Conservation (phyloP, 2,329 filamentous ascomycete species). For the Xylariaceae sp. region DNA sequence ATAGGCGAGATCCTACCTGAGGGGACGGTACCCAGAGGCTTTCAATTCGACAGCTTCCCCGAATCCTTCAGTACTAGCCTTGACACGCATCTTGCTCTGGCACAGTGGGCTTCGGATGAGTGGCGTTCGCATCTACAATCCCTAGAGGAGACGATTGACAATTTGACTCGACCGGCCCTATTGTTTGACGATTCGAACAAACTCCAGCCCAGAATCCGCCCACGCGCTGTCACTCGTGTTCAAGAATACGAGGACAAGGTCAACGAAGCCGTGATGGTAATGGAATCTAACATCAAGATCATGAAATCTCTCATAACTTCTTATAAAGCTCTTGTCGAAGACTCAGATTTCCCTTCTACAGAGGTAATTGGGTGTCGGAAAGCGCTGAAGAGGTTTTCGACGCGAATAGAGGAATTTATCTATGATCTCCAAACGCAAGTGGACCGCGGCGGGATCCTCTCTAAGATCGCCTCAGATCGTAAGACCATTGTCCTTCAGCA, state of each 20-base stretch:
- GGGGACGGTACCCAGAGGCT: slow-evolving; percentile 35
- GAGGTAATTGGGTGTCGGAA: slow-evolving; percentile 20
- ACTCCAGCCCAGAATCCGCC: slow-evolving; percentile 22
- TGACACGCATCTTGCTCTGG: slow-evolving; percentile 43
- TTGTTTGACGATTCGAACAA: slow-evolving; percentile 4
- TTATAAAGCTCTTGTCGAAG: slow-evolving; percentile 30
- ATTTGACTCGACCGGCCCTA: slow-evolving; percentile 33
- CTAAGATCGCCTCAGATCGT: slow-evolving; percentile 42
- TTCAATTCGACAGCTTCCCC: slow-evolving; percentile 36
- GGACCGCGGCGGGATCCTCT: slow-evolving; percentile 42
- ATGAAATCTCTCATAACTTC: slow-evolving; percentile 36
- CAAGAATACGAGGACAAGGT: slow-evolving; percentile 45
- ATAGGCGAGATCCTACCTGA: slow-evolving; percentile 41
- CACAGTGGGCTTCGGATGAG: slow-evolving; percentile 47
- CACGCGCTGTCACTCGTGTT: slow-evolving; percentile 41
- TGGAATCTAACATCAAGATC: slow-evolving; percentile 45
- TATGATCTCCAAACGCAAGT: slow-evolving; percentile 45
- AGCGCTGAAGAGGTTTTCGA: slow-evolving; percentile 33
- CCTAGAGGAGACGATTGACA: slow-evolving; percentile 44
- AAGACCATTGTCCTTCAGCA: slow-evolving; percentile 38
- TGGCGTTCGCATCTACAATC: slow-evolving; percentile 48
- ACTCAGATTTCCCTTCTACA: slow-evolving; percentile 30
- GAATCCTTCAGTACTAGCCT: slow-evolving; percentile 44
- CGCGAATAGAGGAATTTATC: slow-evolving; percentile 42
- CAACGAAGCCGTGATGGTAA: slow-evolving; percentile 43